These are phyloP conservation scores for Metschnikowia santaceciliae DNA, from an alignment of 805 yeast genomes.

Conservation along the genomic window DNA sequence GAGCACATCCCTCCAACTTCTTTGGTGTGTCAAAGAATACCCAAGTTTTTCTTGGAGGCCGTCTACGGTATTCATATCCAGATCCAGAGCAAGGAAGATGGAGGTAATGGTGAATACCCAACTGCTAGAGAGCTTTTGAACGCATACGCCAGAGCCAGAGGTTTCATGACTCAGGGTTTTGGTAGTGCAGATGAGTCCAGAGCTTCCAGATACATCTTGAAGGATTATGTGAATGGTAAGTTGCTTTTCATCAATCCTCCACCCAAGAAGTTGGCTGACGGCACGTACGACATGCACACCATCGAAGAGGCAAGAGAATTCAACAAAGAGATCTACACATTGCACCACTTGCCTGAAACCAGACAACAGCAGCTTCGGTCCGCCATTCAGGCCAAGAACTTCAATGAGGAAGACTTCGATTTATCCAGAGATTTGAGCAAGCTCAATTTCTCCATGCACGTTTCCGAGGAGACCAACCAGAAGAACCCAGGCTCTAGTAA, in stretches of 20 bases:
- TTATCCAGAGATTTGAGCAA: constrained; percentile 65
- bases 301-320: constrained; percentile 44
- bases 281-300: constrained; percentile 52
- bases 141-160: constrained; percentile 95
- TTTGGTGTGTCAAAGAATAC: constrained; percentile 81
- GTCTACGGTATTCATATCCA: constrained; percentile 89
- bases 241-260: constrained; percentile 84
- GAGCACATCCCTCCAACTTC: constrained; percentile 88
- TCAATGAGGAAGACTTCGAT: constrained; percentile 51
- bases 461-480: constrained; percentile 35
- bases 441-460: constrained; percentile 76
- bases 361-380: constrained; percentile 66
- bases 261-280: constrained; percentile 57
- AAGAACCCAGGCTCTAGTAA: constrained; percentile 23
- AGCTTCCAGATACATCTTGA: constrained; percentile 86
- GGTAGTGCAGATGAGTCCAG: constrained; percentile 96
- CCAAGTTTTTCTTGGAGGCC: constrained; percentile 85
- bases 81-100: constrained; percentile 71
- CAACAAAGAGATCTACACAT: constrained; percentile 69
- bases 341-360: constrained; percentile 62
- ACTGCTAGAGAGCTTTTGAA: constrained; percentile 84
- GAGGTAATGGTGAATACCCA: constrained; percentile 78
- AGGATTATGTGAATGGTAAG: constrained; percentile 94
- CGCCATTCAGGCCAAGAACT: constrained; percentile 58
- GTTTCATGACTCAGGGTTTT: constrained; percentile 95